These are phyloP conservation scores for Blastobotrys petasosporus DNA, from an alignment of 1,139 yeast species.

Conservation along the genomic window DNA sequence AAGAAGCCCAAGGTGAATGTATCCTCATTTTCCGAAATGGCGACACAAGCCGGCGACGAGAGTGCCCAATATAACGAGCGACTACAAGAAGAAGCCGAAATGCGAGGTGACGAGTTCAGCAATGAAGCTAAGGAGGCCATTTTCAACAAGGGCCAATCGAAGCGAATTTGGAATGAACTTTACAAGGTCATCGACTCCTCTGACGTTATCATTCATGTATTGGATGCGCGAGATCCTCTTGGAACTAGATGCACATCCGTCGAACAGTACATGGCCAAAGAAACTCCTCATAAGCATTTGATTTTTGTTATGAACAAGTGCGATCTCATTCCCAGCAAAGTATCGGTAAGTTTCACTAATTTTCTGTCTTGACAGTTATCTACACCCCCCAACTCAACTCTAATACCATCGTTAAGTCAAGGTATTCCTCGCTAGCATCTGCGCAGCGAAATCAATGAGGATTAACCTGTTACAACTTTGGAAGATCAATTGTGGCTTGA, in stretches of 20 bases:
- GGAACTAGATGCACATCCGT: constrained; percentile 94
- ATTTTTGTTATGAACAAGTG: constrained; percentile 93
- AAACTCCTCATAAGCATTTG: constrained; percentile 94
- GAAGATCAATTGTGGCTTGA: constrained; percentile 67
- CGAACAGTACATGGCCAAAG: constrained; percentile 86
- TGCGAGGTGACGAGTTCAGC: constrained; percentile 66
- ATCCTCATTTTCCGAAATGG: constrained; percentile 75
- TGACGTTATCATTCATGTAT: constrained; percentile 91
- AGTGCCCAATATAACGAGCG: constrained; percentile 63
- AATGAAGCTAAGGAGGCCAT: constrained; percentile 92
- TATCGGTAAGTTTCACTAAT: constrained; percentile 71
- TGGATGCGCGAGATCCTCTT: constrained; percentile 95
- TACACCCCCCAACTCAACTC: constrained; percentile 35
- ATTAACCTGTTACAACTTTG: constrained; percentile 92
- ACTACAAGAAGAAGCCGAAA: constrained; percentile 43
- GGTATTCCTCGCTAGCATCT: constrained; percentile 33
- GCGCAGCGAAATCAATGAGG: constrained; percentile 22
- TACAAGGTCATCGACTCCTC: constrained; percentile 96
- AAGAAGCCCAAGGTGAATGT: constrained; percentile 82
- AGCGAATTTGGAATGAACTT: constrained; percentile 96
- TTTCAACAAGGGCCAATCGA: constrained; percentile 94
- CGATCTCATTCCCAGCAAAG: constrained; percentile 99
- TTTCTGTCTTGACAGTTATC: constrained; percentile 15
- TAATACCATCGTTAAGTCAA: constrained; percentile 40
- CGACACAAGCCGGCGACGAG: constrained; percentile 53